Percentiles rank a stretch among this genome's conserved stretches.
Evolutionary conservation across 169 alveolate genomes (phyloP).

Genomic region (Babesia caballi): DNA sequence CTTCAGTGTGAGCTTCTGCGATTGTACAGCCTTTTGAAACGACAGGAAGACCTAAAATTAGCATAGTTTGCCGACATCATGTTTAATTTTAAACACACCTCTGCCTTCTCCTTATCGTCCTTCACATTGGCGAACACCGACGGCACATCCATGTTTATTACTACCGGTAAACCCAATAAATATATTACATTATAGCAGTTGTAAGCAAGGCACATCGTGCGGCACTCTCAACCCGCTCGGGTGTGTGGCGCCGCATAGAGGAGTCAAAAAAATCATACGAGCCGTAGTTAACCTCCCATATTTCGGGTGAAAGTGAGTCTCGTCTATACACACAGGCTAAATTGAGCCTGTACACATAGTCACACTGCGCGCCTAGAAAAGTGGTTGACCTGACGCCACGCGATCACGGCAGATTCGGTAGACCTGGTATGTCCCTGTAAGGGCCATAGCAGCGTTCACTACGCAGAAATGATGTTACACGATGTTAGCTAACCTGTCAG

Average conservation of each 20-base stretch:
- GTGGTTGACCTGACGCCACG: background rate
- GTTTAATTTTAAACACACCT: no score
- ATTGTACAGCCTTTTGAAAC: conserved; percentile 63
- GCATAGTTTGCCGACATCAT: background rate
- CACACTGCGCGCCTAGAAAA: background rate
- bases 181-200: no score
- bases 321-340: no score
- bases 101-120: conserved; percentile 66
- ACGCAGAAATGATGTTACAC: background rate
- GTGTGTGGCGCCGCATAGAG: no score
- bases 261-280: no score
- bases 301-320: no score
- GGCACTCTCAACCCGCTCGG: no score
- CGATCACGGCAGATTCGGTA: conserved; percentile 48
- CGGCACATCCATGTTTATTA: conserved; percentile 59
- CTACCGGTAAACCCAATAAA: no score
- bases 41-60: conserved; percentile 57
- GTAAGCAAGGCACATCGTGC: no score
- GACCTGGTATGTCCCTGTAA: conserved; percentile 72
- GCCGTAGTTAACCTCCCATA: no score
- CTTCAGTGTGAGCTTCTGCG: conserved; percentile 64
- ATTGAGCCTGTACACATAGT: no score
- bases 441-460: conserved; percentile 75
- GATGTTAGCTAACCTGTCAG: conserved; percentile 50
- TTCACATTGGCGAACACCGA: conserved; percentile 6